Evolutionary conservation across 768 basidiomycete genomes (phyloP).

Genomic region (Rhodotorula graminis): DNA sequence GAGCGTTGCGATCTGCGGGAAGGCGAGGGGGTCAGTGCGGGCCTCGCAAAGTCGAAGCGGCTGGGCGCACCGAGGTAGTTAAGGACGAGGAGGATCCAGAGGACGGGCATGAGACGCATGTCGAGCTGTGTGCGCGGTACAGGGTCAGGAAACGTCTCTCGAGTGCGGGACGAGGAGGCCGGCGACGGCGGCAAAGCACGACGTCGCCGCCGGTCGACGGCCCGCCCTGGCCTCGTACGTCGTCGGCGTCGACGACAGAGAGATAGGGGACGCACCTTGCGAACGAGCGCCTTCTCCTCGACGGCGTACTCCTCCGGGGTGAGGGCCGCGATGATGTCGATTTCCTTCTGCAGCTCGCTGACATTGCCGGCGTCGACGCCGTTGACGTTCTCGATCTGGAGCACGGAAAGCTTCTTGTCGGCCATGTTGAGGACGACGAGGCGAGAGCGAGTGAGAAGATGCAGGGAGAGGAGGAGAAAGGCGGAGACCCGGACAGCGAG

Average conservation of each 20-base stretch:
- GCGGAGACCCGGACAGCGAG: too few species aligned
- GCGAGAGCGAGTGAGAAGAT: too few species aligned
- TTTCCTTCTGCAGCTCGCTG: slow-evolving; percentile 22
- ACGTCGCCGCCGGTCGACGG: too few species aligned
- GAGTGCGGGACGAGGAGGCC: background rate
- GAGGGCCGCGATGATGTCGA: slow-evolving; percentile 23
- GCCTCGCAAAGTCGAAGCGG: too few species aligned
- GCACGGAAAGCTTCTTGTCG: background rate
- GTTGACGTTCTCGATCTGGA: background rate
- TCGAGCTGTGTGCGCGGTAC: slow-evolving; percentile 26
- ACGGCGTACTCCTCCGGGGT: slow-evolving; percentile 33
- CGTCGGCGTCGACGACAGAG: too few species aligned
- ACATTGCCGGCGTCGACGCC: slow-evolving; percentile 7
- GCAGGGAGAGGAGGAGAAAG: too few species aligned
- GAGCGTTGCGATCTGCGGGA: slow-evolving; percentile 36
- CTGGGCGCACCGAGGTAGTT: slow-evolving; percentile 29
- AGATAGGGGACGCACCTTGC: slow-evolving; percentile 30
- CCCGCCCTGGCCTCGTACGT: too few species aligned
- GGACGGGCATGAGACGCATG: slow-evolving; percentile 31
- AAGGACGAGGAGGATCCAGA: slow-evolving; percentile 32
- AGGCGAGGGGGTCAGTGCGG: too few species aligned
- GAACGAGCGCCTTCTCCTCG: slow-evolving; percentile 32
- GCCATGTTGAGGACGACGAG: too few species aligned
- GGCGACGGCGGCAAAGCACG: too few species aligned
- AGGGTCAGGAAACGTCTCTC: background rate